Percentiles rank a stretch among this genome's conserved stretches.
These are phyloP conservation scores for Mortierella sp. DNA, from an alignment of 371 early-diverging fungal species.

Conservation along the genomic window DNA sequence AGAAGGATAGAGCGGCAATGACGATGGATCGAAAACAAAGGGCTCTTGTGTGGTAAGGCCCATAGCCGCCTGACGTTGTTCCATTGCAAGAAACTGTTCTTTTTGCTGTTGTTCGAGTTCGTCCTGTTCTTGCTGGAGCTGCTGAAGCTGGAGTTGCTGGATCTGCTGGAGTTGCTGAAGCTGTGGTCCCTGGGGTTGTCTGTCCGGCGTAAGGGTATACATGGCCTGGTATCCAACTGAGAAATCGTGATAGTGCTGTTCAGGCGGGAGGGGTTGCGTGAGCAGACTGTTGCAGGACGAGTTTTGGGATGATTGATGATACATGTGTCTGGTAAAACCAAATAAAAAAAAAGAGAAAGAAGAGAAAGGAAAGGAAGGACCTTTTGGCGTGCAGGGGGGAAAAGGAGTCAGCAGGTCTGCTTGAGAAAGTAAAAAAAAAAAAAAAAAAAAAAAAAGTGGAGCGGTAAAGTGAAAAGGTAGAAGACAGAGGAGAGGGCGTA, in stretches of 20 bases:
- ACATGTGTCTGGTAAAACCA: slow-evolving; percentile 5
- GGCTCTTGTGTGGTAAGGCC: slow-evolving; percentile 8
- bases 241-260: slow-evolving; percentile 26
- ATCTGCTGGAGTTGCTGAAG: slow-evolving; percentile 17
- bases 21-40: slow-evolving; percentile 27
- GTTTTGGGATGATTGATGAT: slow-evolving; percentile 33
- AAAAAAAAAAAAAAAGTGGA: slow-evolving; percentile 11
- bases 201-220: slow-evolving; percentile 25
- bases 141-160: slow-evolving; percentile 26
- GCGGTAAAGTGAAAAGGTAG: slow-evolving; percentile 4
- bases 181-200: slow-evolving; percentile 23
- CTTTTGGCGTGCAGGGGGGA: slow-evolving; percentile 4
- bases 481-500: background rate
- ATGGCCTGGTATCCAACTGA: slow-evolving; percentile 28
- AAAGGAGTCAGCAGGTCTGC: slow-evolving; percentile 10
- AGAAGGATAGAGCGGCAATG: slow-evolving; percentile 25
- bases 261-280: slow-evolving; percentile 23
- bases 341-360: slow-evolving; percentile 9
- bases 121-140: slow-evolving; percentile 15
- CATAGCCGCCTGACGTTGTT: slow-evolving; percentile 11
- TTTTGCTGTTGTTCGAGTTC: background rate
- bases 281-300: slow-evolving; percentile 35
- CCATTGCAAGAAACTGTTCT: slow-evolving; percentile 13
- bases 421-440: background rate
- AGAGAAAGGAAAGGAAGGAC: slow-evolving; percentile 1